Evolutionary conservation across 192 early-diverging fungal species (phyloP).

Genomic region (Backusella tuberculispora): DNA sequence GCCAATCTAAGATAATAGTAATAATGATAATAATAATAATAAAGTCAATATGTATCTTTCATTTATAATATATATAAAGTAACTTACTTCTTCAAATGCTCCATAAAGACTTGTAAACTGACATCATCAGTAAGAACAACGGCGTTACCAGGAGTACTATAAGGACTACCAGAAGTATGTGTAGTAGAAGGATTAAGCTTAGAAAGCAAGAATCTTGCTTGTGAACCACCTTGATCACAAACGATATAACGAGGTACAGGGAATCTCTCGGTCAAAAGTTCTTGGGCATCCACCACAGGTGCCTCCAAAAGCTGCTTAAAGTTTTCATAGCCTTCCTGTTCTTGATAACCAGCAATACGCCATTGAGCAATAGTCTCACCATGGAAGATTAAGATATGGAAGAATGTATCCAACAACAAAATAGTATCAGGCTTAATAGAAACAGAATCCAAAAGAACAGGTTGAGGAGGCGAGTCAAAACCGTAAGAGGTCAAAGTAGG

Average conservation of each 20-base stretch:
- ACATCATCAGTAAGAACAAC: slow-evolving; percentile 99
- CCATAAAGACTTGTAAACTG: slow-evolving; percentile 96
- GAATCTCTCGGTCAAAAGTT: slow-evolving; percentile 92
- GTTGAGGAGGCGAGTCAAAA: slow-evolving; percentile 84
- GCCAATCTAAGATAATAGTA: not conserved
- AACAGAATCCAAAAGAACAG: slow-evolving; percentile 94
- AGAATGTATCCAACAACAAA: slow-evolving; percentile 95
- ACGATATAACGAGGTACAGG: slow-evolving; percentile 98
- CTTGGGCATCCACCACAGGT: slow-evolving; percentile 88
- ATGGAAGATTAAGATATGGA: slow-evolving; percentile 99
- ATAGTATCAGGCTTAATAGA: slow-evolving; percentile 95
- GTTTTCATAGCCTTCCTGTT: slow-evolving; percentile 92
- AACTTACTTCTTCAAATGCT: slow-evolving; percentile 83
- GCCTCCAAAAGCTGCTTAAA: slow-evolving; percentile 91
- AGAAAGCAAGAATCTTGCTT: slow-evolving; percentile 96
- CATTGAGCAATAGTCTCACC: slow-evolving; percentile 96
- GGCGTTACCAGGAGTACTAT: slow-evolving; percentile 72
- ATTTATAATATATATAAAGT: not conserved
- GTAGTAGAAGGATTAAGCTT: slow-evolving; percentile 99
- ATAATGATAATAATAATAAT: not conserved
- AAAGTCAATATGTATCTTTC: not conserved
- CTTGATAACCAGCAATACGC: slow-evolving; percentile 95
- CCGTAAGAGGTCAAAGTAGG: slow-evolving; percentile 94
- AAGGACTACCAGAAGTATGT: slow-evolving; percentile 76
- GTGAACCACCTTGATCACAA: slow-evolving; percentile 94